Base-by-base conservation (phyloP, 352 stramenopile genomes). In the Peronospora farinosa region DNA sequence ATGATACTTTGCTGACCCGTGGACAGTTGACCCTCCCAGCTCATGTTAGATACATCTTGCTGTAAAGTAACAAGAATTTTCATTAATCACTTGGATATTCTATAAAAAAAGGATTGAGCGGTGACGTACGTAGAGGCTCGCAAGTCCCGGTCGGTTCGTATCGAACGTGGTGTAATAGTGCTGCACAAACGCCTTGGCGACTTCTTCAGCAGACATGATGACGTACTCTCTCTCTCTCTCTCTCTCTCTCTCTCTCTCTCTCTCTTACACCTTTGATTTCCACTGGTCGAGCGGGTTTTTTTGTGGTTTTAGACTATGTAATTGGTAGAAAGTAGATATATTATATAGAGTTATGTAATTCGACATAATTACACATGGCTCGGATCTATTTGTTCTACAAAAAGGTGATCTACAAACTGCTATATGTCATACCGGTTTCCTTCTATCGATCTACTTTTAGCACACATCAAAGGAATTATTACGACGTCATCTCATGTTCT, bases 111-210 rank as follows among this genome's bases (percentile, higher is more conserved):
- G 39, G 27, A 10, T 42, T 30, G 17, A 17, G 17, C 4, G 17
- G 1, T 17, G 21, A 85, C 78, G 57, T 70, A 92, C 80, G 66
- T 92, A 94, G 54, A 94, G 78, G 49, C 66, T 82, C 27, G 67
- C 72, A 28, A 94, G 69, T 13, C 49, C 71, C 47, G 76, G 69
- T 41, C 79, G 78, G 64, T 94, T 94, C 53, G 63, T 70, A 66
- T 91, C 79, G 60, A 94, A 92, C 44, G 77, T 87, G 40, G 65
- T 78, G 77, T 94, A 94, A 65, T 92, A 94, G 70, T 92, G 81
- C 65, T 86, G 69, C 57, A 90, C 77, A 58, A 94, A 94, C 47
- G 79, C 78, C 40, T 88, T 86, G 40, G 80, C 84, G 54, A 94
- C 77, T 2, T 92, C 78, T 56, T 90, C 72, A 16, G 80, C 81